phyloP scores from a whole-genome alignment of 2,329 filamentous ascomycete genomes.

The Lachnellula arida region DNA sequence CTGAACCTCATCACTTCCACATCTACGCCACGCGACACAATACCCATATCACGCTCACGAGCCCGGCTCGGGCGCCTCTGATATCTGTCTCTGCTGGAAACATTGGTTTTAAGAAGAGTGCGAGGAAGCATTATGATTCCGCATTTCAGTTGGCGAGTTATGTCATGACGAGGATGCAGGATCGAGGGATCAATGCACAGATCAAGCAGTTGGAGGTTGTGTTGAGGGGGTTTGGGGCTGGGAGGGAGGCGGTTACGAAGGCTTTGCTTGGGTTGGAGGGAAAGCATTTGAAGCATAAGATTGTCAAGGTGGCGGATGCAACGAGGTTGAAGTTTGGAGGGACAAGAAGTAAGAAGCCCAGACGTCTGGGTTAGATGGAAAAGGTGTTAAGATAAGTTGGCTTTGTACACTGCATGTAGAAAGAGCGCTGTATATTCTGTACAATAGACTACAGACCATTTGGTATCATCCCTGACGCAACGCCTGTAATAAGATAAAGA shows the following conservation, averaged over 20 bases:
- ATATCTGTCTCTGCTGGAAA: conserved; percentile 80
- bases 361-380: conserved; percentile 55
- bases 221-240: conserved; percentile 78
- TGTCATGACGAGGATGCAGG: conserved; percentile 77
- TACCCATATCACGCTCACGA: conserved; percentile 85
- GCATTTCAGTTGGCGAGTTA: conserved; percentile 86
- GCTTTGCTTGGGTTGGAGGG: conserved; percentile 84
- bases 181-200: conserved; percentile 70
- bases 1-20: conserved; percentile 78
- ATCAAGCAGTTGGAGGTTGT: conserved; percentile 77
- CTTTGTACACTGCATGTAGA: not conserved
- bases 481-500: conserved; percentile 16
- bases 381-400: not conserved
- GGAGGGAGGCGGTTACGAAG: conserved; percentile 86
- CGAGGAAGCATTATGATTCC: conserved; percentile 80
- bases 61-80: conserved; percentile 73
- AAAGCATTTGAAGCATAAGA: conserved; percentile 65
- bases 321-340: conserved; percentile 96
- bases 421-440: conserved; percentile 18
- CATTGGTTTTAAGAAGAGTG: conserved; percentile 83
- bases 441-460: conserved; percentile 16
- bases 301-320: conserved; percentile 75
- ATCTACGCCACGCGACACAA: conserved; percentile 89
- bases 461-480: conserved; percentile 20
- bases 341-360: conserved; percentile 76